These are phyloP conservation scores for Apiospora arundinis DNA, from an alignment of 2,329 filamentous ascomycete genomes.

Conservation along the genomic window DNA sequence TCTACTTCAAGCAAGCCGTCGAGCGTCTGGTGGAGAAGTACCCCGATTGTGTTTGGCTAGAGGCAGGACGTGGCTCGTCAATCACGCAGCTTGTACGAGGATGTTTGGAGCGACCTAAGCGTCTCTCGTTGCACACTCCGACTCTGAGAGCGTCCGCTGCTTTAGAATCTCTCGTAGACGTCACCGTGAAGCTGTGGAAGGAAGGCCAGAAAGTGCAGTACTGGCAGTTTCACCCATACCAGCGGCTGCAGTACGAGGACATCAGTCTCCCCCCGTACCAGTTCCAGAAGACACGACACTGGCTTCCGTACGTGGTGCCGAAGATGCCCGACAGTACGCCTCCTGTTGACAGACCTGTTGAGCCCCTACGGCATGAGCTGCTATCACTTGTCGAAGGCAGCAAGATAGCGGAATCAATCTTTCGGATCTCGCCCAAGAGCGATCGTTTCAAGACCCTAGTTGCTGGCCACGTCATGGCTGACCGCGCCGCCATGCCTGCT, in stretches of 20 bases:
- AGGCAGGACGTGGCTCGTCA: conserved; percentile 29
- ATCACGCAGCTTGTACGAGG: conserved; percentile 24
- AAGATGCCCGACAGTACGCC: not conserved
- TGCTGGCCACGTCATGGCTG: conserved; percentile 35
- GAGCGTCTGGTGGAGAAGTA: conserved; percentile 24
- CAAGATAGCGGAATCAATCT: conserved; percentile 18
- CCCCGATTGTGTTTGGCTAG: conserved; percentile 26
- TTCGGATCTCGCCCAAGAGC: conserved; percentile 29
- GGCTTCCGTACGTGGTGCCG: conserved; percentile 24
- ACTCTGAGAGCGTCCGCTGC: not conserved
- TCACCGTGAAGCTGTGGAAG: conserved; percentile 21
- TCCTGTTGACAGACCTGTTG: not conserved
- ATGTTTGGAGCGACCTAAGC: not conserved
- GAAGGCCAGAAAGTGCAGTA: conserved; percentile 24
- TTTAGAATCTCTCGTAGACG: not conserved
- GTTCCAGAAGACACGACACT: conserved; percentile 37
- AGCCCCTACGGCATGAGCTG: not conserved
- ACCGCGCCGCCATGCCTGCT: conserved; percentile 35
- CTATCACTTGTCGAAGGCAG: not conserved
- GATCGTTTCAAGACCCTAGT: conserved; percentile 29
- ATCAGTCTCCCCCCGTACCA: conserved; percentile 38
- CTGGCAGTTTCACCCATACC: conserved; percentile 35
- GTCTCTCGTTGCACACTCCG: conserved; percentile 9
- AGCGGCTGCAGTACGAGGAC: conserved; percentile 23
- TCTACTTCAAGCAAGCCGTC: conserved; percentile 29